A percentile compares a stretch with the other conserved stretches of the same genome.
These are phyloP conservation scores for Lasiodiplodia hormozganensis DNA, from an alignment of 2,329 filamentous ascomycete species.

Conservation along the genomic window DNA sequence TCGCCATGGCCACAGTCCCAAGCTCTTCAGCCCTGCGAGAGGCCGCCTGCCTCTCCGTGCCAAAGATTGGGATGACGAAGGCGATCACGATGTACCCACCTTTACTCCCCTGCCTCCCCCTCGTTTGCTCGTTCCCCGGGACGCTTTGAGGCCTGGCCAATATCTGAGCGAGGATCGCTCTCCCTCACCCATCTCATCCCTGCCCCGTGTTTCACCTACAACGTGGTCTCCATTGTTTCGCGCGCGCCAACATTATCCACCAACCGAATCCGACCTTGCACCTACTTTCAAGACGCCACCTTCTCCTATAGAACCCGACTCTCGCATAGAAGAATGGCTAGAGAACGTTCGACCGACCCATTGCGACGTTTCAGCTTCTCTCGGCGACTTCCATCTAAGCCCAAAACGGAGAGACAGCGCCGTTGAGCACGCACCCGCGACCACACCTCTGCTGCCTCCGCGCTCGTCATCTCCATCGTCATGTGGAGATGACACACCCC, in stretches of 20 bases:
- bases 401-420: neutral
- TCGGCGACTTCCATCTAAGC: neutral
- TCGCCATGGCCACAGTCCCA: neutral
- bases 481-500: neutral
- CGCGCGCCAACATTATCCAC: slow-evolving; percentile 17
- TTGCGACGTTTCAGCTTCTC: neutral
- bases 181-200: neutral
- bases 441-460: neutral
- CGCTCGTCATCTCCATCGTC: neutral
- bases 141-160: neutral
- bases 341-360: slow-evolving; percentile 4
- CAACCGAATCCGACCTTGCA: neutral
- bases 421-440: neutral
- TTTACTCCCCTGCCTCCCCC: slow-evolving; percentile 17
- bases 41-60: neutral
- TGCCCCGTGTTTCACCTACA: slow-evolving; percentile 10
- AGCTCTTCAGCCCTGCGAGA: neutral
- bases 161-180: neutral
- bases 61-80: neutral
- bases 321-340: slow-evolving; percentile 10
- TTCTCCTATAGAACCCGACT: neutral
- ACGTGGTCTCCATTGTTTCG: slow-evolving; percentile 18
- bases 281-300: neutral
- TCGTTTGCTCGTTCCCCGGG: neutral
- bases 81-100: slow-evolving; percentile 9